Evolutionary conservation across 306 rosid genomes (phyloP).

Genomic region (Styphnolobium japonicum): DNA sequence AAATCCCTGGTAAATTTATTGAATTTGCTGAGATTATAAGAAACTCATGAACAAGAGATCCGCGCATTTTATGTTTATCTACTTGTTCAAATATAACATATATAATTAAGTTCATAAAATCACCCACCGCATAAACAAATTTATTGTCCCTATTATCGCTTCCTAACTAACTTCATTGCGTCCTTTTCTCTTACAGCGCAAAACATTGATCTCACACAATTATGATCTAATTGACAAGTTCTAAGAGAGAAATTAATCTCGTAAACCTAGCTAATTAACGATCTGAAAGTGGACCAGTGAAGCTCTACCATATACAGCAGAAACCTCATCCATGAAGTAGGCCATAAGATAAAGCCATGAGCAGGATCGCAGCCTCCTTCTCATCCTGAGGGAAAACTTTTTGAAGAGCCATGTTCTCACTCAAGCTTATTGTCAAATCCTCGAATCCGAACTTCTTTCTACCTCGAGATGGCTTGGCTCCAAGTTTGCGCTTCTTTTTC

Average conservation of each 20-base stretch:
- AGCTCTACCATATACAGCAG: not conserved
- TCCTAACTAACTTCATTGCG: slow-evolving; percentile 4
- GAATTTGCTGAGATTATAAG: slow-evolving; percentile 4
- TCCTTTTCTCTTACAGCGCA: not conserved
- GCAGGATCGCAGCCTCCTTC: slow-evolving; percentile 85
- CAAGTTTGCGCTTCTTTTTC: slow-evolving; percentile 50
- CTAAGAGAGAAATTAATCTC: not conserved
- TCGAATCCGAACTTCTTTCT: slow-evolving; percentile 48
- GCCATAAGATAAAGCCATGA: slow-evolving; percentile 85
- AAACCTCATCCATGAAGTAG: slow-evolving; percentile 60
- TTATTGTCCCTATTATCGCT: slow-evolving; percentile 9
- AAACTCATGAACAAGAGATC: slow-evolving; percentile 28
- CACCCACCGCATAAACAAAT: slow-evolving; percentile 2
- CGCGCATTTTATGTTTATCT: slow-evolving; percentile 34
- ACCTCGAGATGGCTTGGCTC: slow-evolving; percentile 1
- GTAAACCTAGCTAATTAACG: slow-evolving; percentile 23
- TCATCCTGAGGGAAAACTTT: slow-evolving; percentile 81
- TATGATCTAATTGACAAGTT: not conserved
- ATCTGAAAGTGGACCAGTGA: not conserved
- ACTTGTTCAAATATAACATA: slow-evolving; percentile 31
- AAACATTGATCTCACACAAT: slow-evolving; percentile 3
- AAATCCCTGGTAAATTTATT: slow-evolving; percentile 20
- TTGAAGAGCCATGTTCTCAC: slow-evolving; percentile 47
- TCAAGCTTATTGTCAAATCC: slow-evolving; percentile 48
- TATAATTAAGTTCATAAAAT: slow-evolving; percentile 10